Percentiles rank a stretch among this genome's conserved stretches.
Conservation (phyloP, 2,329 filamentous ascomycete genomes). For the Alternaria longipes region DNA sequence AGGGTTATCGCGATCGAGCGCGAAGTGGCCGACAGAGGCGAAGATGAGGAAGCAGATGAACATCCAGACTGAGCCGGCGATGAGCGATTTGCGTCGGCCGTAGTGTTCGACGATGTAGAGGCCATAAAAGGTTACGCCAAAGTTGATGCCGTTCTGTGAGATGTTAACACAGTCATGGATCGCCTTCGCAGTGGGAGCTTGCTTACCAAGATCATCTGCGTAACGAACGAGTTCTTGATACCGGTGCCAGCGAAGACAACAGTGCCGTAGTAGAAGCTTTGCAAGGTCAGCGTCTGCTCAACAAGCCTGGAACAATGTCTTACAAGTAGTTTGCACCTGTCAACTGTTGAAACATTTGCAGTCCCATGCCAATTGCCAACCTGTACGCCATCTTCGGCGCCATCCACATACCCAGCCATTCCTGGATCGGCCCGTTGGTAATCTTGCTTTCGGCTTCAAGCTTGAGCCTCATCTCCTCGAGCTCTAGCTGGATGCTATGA, state of each 20-base stretch:
- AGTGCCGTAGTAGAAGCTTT: conserved; percentile 61
- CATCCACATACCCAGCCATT: conserved; percentile 66
- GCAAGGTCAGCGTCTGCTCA: not conserved
- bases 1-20: conserved; percentile 46
- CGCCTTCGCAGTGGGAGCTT: conserved; percentile 3
- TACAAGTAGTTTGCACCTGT: conserved; percentile 63
- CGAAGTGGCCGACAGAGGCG: conserved; percentile 56
- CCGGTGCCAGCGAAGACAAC: conserved; percentile 54
- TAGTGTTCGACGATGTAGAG: conserved; percentile 58
- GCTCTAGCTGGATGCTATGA: conserved; percentile 60
- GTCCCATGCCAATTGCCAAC: conserved; percentile 66
- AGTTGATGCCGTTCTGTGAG: conserved; percentile 54
- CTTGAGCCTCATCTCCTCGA: conserved; percentile 64
- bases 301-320: not conserved
- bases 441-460: conserved; percentile 58
- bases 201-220: conserved; percentile 37
- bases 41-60: conserved; percentile 67
- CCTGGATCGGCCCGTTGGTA: conserved; percentile 56
- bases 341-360: conserved; percentile 73
- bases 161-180: conserved; percentile 1
- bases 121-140: conserved; percentile 56
- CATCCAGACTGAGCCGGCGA: conserved; percentile 57
- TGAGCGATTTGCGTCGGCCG: conserved; percentile 56
- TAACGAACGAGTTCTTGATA: conserved; percentile 51
- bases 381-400: conserved; percentile 73